Percentiles rank a stretch among this genome's conserved stretches.
Conservation (phyloP, 2,329 filamentous ascomycete genomes). For the Curvularia eragrostidis region DNA sequence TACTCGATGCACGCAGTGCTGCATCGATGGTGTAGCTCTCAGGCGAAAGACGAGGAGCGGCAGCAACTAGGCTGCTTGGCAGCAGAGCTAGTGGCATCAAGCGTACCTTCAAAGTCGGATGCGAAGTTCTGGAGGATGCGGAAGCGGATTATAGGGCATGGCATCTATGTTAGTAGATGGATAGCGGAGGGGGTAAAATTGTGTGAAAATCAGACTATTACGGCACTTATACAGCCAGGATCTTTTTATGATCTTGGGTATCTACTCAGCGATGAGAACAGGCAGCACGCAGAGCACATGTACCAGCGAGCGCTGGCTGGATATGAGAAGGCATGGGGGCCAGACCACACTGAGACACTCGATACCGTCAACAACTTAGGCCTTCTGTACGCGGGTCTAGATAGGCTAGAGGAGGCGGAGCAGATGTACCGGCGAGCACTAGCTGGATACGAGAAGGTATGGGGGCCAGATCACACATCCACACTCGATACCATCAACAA, state of each 20-base stretch:
- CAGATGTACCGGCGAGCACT: conserved; percentile 13
- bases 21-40: conserved; percentile 19
- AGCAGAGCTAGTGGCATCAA: conserved; percentile 17
- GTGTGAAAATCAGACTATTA: background rate
- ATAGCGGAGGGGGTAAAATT: background rate
- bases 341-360: conserved; percentile 8
- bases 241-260: conserved; percentile 11
- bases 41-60: conserved; percentile 10
- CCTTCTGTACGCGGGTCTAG: conserved; percentile 24
- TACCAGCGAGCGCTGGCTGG: conserved; percentile 27
- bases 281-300: conserved; percentile 12
- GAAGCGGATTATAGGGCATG: conserved; percentile 19
- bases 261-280: conserved; percentile 5
- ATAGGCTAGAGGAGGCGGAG: conserved; percentile 24
- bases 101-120: conserved; percentile 12
- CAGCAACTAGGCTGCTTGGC: conserved; percentile 15
- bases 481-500: background rate
- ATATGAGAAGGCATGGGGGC: conserved; percentile 17
- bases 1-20: conserved; percentile 25
- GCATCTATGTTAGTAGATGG: conserved; percentile 13
- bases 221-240: conserved; percentile 2
- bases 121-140: conserved; percentile 18
- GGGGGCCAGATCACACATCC: no score
- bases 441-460: no score
- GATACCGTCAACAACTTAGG: conserved; percentile 16